Base-by-base conservation (phyloP, 2,329 filamentous ascomycete genomes). In the Aureobasidium sp. region DNA sequence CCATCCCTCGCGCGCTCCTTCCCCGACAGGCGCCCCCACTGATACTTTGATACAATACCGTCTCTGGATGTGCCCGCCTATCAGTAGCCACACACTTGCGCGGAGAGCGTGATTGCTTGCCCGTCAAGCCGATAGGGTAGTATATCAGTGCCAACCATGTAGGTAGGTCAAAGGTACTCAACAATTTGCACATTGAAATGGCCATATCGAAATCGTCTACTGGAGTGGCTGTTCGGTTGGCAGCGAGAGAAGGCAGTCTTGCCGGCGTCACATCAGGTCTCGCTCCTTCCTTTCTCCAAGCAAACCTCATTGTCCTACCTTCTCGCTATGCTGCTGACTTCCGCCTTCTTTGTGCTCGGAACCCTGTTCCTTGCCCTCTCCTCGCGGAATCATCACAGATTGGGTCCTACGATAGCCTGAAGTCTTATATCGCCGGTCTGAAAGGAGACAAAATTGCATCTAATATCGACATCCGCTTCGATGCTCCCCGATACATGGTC, bases 341-440 rank as follows among this genome's bases (percentile, higher is more conserved):
- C 69, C 77, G 80, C 13, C 69, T 78, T 21, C 79, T 87, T 29
- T 87, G 84, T 69, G 75, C 76, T 1, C 78, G 83, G 53, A 87
- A 87, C 65, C 82, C 84, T 2, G 84, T 86, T 0, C 79, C 84
- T 0, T 87, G 84, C 66, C 84, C 84, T 0, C 73, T 87, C 0
- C 74, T 87, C 10, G 83, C 79, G 13, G 79, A 83, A 67, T 83
- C 80, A 3, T 71, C 72, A 0, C 47, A 64, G 0, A 71, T 75
- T 0, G 83, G 83, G 3, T 67, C 73, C 44, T 80, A 72, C 63
- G 67, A 71, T 50, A 63, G 69, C 3, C 67, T 81, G n/a, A 74
- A 70, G 34, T 78, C 76, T 4, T 69, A 72, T 63, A 67, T 78
- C 13, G 61, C 66, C 0, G 68, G 68, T 10, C 47, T 74, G 42